phyloP scores from a whole-genome alignment of 768 basidiomycete species.

The Kwoniella botswanensis region DNA sequence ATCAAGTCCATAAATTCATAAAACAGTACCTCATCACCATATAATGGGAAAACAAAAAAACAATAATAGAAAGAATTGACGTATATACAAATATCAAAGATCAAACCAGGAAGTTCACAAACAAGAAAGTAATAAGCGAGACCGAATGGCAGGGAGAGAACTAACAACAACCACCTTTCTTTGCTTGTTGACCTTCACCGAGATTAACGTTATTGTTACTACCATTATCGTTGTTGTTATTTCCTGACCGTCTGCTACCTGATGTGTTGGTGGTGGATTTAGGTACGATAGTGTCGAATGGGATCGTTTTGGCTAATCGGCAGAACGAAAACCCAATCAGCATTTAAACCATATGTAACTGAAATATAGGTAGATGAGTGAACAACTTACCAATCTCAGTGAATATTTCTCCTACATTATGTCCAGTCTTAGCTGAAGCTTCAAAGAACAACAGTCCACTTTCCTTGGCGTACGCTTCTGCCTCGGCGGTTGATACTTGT shows the following conservation, averaged over 20 bases:
- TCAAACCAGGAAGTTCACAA: neutral
- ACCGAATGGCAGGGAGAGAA: neutral
- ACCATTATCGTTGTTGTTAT: neutral
- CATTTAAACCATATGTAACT: neutral
- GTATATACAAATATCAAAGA: constrained; percentile 11
- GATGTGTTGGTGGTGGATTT: constrained; percentile 69
- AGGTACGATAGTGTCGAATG: constrained; percentile 91
- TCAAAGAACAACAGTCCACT: constrained; percentile 95
- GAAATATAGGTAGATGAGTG: neutral
- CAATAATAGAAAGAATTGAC: neutral
- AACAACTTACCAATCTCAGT: constrained; percentile 85
- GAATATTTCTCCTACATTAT: constrained; percentile 93
- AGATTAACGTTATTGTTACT: constrained; percentile 52
- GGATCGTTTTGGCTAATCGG: constrained; percentile 74
- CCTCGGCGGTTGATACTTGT: constrained; percentile 92
- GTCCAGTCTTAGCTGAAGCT: constrained; percentile 78
- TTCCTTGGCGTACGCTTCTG: constrained; percentile 93
- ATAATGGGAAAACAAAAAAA: constrained; percentile 7
- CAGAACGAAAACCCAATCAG: too few species aligned
- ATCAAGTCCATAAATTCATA: constrained; percentile 12
- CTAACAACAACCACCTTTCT: constrained; percentile 57
- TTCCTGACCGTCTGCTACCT: constrained; percentile 31
- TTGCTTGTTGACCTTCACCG: constrained; percentile 51
- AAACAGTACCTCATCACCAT: neutral
- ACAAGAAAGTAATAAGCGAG: too few species aligned